Evolutionary conservation across 2,329 filamentous ascomycete genomes (phyloP).

Genomic region (Colletotrichum sp.): DNA sequence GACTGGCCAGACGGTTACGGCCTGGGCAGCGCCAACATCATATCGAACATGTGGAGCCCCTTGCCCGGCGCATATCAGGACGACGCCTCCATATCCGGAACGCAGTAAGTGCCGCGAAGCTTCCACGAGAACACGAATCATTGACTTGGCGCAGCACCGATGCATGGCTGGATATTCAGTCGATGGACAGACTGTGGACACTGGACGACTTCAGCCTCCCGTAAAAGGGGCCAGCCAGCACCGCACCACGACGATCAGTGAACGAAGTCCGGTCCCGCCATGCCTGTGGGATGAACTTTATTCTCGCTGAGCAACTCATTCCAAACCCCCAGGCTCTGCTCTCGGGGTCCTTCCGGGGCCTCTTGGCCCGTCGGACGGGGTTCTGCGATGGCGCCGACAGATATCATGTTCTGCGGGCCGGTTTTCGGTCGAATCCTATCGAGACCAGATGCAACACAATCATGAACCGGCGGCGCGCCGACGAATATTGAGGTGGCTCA

Average conservation of each 20-base stretch:
- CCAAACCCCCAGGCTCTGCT: background rate
- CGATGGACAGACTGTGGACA: background rate
- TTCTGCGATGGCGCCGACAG: background rate
- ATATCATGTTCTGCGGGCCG: background rate
- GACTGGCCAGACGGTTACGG: constrained; percentile 4
- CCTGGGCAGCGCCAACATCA: background rate
- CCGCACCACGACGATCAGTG: background rate
- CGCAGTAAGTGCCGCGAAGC: background rate
- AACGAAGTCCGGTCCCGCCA: background rate
- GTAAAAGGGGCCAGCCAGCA: background rate
- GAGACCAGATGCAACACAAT: background rate
- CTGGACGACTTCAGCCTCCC: background rate
- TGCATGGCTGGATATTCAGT: constrained; percentile 6
- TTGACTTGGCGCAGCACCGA: background rate
- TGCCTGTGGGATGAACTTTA: background rate
- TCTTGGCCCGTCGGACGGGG: background rate
- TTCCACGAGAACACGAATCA: background rate
- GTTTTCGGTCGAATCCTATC: background rate
- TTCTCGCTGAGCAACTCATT: background rate
- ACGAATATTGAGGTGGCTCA: background rate
- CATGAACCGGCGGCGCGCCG: background rate
- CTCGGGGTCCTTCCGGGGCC: background rate
- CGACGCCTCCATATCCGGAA: background rate
- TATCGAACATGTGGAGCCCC: constrained; percentile 8
- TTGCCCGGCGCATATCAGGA: background rate